Percentiles rank a stretch among this genome's conserved stretches.
phyloP scores from a whole-genome alignment of 768 basidiomycete species.

The Mycena filopes region DNA sequence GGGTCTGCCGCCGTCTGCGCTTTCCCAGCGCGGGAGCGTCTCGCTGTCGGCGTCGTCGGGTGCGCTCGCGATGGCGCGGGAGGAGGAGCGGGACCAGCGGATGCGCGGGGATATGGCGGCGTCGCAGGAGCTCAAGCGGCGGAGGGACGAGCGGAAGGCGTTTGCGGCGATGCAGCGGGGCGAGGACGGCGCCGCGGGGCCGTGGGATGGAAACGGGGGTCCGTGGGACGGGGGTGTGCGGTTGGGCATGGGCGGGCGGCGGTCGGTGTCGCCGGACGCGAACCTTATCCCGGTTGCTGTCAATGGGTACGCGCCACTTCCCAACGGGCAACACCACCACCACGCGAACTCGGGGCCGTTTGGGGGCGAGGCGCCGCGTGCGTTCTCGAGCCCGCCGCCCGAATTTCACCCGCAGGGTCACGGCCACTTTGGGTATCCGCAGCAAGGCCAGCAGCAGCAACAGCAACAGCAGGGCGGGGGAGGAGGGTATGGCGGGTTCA shows the following conservation, averaged over 20 bases:
- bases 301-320: not conserved
- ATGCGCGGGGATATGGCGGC: not conserved
- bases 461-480: too few species aligned
- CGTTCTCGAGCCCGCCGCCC: constrained; percentile 34
- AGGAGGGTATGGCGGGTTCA: constrained; percentile 13
- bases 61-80: constrained; percentile 3
- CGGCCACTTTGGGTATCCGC: constrained; percentile 9
- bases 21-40: not conserved
- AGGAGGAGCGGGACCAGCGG: constrained; percentile 19
- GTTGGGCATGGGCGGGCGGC: not conserved
- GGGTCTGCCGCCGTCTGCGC: constrained; percentile 25
- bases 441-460: too few species aligned
- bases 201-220: not conserved
- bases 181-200: not conserved
- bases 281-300: too few species aligned
- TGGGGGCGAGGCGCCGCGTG: constrained; percentile 29
- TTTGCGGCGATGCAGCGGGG: not conserved
- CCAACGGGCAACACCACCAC: not conserved
- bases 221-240: constrained; percentile 44
- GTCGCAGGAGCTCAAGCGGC: not conserved
- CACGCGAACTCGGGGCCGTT: constrained; percentile 13
- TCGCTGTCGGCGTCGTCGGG: not conserved
- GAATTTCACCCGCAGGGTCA: constrained; percentile 11
- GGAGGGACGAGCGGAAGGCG: constrained; percentile 35
- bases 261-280: constrained; percentile 13